Base-by-base conservation (phyloP, 73 alveolate genomes). In the Paramecium sexaurelia region DNA sequence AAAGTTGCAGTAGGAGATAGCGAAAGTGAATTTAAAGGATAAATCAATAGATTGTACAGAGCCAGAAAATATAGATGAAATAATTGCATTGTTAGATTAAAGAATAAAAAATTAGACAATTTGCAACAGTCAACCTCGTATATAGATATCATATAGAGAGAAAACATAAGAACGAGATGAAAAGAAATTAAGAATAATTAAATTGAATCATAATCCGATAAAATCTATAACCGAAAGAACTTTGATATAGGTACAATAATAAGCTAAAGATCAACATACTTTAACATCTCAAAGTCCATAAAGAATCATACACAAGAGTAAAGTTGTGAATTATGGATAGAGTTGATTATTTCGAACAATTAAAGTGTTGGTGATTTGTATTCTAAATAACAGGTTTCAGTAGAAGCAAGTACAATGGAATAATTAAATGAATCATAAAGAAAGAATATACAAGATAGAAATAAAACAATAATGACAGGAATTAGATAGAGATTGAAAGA, bases 1-100 rank as follows among this genome's bases (percentile, higher is more conserved):
- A 32, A 61, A 61, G n/a, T 61, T 61, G 43, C 83, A 61, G 83
- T 61, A 61, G 26, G 83, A 61, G 26, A 61, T 61, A 29, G 83
- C 83, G 11, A 61, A 61, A 61, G 26, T 61, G 83, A 61, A 61
- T 61, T 32, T 26, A 2, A 29, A 61, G 13, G 83, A 61, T 61
- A 61, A 61, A 61, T 61, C 83, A 2, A 61, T 61, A 26, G 83
- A 61, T 61, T 61, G 83, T n/a, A 61, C 83, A 29, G 83, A 61
- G 26, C 83, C 83, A 29, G 83, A 20, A 32, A 61, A 61, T 13
- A 61, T 61, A 29, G 83, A 61, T 61, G 83, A 61, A 24, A 61
- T 61, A 1, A 61, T 61, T 11, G 83, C 83, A 61, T 22, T 61
- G n/a, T 32, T 61, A 7, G 83, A 61, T 61, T 15, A 61, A 32